These are phyloP conservation scores for Boletus sp. DNA, from an alignment of 768 basidiomycete species.

Conservation along the genomic window DNA sequence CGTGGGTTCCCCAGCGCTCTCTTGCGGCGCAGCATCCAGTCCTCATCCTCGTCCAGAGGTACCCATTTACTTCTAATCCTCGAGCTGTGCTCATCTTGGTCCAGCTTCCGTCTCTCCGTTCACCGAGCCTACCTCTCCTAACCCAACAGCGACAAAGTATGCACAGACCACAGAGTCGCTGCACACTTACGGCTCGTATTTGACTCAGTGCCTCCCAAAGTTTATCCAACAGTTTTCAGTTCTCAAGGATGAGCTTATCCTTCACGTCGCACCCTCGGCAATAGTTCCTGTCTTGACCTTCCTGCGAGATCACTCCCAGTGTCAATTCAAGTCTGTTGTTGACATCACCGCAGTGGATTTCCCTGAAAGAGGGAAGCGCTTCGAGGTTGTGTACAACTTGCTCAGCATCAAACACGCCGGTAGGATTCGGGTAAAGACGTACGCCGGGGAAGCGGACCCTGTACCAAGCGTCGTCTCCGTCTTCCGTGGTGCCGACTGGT, in stretches of 20 bases:
- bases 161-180: conserved; percentile 72
- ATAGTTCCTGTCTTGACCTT: conserved; percentile 86
- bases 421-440: conserved; percentile 95
- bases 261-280: conserved; percentile 81
- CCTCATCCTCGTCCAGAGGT: conserved; percentile 50
- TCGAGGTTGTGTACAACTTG: conserved; percentile 96
- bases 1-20: conserved; percentile 24
- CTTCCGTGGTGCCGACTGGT: conserved; percentile 96
- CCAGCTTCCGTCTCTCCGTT: conserved; percentile 76
- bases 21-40: conserved; percentile 44
- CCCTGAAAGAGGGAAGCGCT: conserved; percentile 88
- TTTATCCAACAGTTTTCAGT: conserved; percentile 98
- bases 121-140: conserved; percentile 83
- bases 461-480: conserved; percentile 79
- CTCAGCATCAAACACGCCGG: conserved; percentile 76
- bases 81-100: conserved; percentile 8
- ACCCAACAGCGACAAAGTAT: conserved; percentile 72
- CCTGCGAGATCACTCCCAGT: conserved; percentile 92
- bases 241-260: conserved; percentile 89
- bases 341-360: conserved; percentile 96
- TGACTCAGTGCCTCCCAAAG: conserved; percentile 91
- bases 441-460: conserved; percentile 87
- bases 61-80: background rate
- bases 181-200: conserved; percentile 91
- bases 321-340: conserved; percentile 89